Evolutionary conservation across 371 early-diverging fungal genomes (phyloP), one percentile per base, ranked within the genome.

Genomic region (Mortierella sp.): DNA sequence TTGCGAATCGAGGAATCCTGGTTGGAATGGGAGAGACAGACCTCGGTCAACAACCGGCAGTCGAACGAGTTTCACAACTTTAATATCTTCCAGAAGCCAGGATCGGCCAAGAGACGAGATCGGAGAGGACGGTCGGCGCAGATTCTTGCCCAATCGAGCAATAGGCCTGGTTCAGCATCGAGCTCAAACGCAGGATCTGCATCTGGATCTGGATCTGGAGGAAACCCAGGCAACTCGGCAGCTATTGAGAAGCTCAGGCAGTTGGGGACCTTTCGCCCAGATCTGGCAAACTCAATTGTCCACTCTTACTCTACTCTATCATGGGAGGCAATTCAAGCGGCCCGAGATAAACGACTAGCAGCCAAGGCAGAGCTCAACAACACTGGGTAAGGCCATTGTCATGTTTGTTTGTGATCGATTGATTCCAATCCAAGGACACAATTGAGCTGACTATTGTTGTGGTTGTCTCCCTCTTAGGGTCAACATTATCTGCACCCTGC

Each of bases 11-110:
- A 78, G 53, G 73, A 83, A 19, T 79, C 79, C 19, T 83, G 84
- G 84, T 43, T 83, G 16, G 84, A 83, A 63, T 83, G 84, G 84
- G 84, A 78, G 10, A 73, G 73, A 7, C 75, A 75, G 41, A n/a
- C 66, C 14, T 58, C 70, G 13, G 73, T 69, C 63, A 76, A 75
- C 45, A 83, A 73, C 64, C 69, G 64, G 16, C 80, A 73, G 52
- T 71, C 58, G 22, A 47, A 8, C 41, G 58, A 58, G 13, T 52
- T 24, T n/a, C 68, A 65, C 52, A 16, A 65, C 14, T 70, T 61
- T 47, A 43, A 69, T 6, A 65, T 76, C 26, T 73, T 76, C 31
- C 82, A 77, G 24, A 77, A 82, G 45, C 74, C 82, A 37, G 72
- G 78, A 13, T 74, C 82, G 10, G 41, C 41, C 11, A 74, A 77